phyloP scores from a whole-genome alignment of 805 yeast species.

The Lachancea cidri region DNA sequence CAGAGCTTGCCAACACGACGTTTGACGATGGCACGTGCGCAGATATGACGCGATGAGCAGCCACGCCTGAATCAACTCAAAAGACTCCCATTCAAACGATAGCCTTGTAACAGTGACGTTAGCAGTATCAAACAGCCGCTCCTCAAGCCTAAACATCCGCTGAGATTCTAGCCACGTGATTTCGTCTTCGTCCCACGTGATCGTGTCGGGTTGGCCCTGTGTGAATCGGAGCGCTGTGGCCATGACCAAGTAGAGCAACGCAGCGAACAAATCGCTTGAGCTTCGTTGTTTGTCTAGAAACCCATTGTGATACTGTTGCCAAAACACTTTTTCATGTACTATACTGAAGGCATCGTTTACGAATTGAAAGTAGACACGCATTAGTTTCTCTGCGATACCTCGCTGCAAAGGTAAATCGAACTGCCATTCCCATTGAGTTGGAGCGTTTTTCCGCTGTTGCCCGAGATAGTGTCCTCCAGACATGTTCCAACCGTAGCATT shows the following conservation, averaged over 20 bases:
- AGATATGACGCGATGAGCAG: conserved; percentile 41
- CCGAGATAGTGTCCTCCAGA: conserved; percentile 48
- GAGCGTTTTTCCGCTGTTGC: conserved; percentile 21
- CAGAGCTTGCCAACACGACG: conserved; percentile 38
- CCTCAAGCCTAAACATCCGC: conserved; percentile 32
- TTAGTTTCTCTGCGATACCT: conserved; percentile 30
- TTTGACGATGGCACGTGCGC: conserved; percentile 41
- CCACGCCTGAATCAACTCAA: conserved; percentile 49
- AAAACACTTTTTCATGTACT: conserved; percentile 48
- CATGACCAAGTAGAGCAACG: conserved; percentile 44
- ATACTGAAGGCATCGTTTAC: conserved; percentile 51
- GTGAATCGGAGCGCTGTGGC: conserved; percentile 48
- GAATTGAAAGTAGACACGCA: conserved; percentile 41
- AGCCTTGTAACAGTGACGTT: conserved; percentile 36
- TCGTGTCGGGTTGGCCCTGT: conserved; percentile 32
- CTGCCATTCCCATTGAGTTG: conserved; percentile 15
- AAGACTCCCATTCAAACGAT: conserved; percentile 48
- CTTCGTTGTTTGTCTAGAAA: conserved; percentile 26
- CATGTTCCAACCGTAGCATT: conserved; percentile 63
- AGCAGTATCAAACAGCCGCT: conserved; percentile 38
- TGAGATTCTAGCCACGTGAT: conserved; percentile 6
- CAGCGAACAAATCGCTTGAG: conserved; percentile 42
- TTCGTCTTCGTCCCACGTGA: conserved; percentile 6
- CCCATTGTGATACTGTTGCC: conserved; percentile 41
- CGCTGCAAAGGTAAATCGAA: conserved; percentile 19